Evolutionary conservation across 768 basidiomycete species (phyloP), one percentile per base, ranked within the genome.

Genomic region (Naganishia onofrii): DNA sequence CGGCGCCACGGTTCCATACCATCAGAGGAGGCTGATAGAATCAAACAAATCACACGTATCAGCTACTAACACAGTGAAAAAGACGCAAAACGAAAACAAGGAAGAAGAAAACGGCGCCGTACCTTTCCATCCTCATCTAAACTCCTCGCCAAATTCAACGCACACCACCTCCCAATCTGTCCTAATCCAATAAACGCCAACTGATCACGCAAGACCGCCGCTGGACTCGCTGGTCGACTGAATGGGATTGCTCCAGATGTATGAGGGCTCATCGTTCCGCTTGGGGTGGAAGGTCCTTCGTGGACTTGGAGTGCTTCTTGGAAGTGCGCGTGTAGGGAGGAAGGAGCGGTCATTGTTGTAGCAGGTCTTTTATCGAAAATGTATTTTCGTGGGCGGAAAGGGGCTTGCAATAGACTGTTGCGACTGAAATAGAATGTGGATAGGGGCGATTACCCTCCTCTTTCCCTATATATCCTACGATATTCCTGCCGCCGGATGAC

Each of bases 1-100:
- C 74, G 23, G 78, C 67, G 8, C 87, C 85, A n/a, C 92, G 86
- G 77, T 93, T 95, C 84, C 86, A 92, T 10, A 94, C 84, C 42
- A 88, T 78, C 60, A 93, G 76, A 3, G 91, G 87, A 0, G 83
- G 82, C 38, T 83, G 74, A 76, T 77, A 42, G 78, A 70, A 54
- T 84, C 81, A 5, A 81, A 73, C 23, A 81, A 79, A 54, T 81
- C 34, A 19, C n/a, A n/a, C n/a, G n/a, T n/a, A 84, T 51, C 66
- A 70, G 67, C 54, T 28, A 5, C 3, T n/a, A 8, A 46, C 9
- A 9, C 57, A 19, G n/a, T n/a, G n/a, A n/a, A n/a, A 53, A 15
- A 8, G 15, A 29, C 12, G 8, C 21, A n/a, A 3, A 58, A 38
- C 32, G 34, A 70, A 63, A 13, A 36, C 12, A 12, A 12, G 17